A percentile compares a stretch with the other conserved stretches of the same genome.
phyloP scores from a whole-genome alignment of 306 rosid genomes.

The Prosopis cineraria region DNA sequence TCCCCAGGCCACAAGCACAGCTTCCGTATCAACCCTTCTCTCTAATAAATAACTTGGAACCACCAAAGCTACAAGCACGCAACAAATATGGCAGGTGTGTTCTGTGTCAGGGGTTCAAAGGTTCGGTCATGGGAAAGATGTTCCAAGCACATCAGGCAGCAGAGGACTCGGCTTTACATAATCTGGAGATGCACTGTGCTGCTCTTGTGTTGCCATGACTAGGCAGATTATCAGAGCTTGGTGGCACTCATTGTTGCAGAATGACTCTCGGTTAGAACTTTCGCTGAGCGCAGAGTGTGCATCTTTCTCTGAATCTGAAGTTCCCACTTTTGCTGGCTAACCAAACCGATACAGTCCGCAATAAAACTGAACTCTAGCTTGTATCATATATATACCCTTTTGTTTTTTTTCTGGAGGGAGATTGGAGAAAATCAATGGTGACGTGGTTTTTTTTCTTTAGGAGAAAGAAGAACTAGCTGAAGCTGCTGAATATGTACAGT shows the following conservation, averaged over 20 bases:
- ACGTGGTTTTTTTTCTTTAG: neutral
- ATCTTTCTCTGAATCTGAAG: neutral
- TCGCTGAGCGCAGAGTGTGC: neutral
- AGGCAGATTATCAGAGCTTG: conserved; percentile 3
- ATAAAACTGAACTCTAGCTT: neutral
- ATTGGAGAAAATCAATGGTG: neutral
- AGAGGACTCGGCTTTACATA: conserved; percentile 79
- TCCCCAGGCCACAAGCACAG: conserved; percentile 15
- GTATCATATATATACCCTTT: neutral
- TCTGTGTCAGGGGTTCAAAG: conserved; percentile 54
- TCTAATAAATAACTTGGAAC: neutral
- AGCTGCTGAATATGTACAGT: conserved; percentile 7
- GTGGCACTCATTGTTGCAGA: neutral
- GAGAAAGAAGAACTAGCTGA: neutral
- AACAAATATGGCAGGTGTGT: conserved; percentile 37
- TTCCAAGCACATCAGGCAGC: conserved; percentile 71
- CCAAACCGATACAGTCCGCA: neutral
- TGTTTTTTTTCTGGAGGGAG: neutral
- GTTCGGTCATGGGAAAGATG: conserved; percentile 58
- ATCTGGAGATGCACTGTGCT: conserved; percentile 87
- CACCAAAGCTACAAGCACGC: neutral
- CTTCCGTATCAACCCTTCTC: neutral
- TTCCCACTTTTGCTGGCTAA: conserved; percentile 13
- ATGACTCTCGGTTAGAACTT: neutral
- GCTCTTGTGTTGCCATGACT: conserved; percentile 69